phyloP scores from a whole-genome alignment of 2,329 filamentous ascomycete species.

The Aspergillus pseudoterreus region DNA sequence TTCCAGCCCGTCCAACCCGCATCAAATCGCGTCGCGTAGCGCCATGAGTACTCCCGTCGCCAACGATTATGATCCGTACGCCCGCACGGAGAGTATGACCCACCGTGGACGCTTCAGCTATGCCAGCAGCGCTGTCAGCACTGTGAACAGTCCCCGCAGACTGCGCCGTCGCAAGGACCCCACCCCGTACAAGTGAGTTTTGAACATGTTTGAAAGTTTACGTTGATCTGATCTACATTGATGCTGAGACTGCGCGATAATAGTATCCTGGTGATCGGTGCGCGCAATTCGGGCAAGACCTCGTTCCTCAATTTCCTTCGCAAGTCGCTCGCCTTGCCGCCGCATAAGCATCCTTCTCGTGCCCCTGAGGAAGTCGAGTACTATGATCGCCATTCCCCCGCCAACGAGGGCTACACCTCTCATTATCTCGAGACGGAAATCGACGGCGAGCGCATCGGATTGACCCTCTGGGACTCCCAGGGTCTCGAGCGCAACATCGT shows the following conservation, averaged over 20 bases:
- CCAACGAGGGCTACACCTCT: conserved; percentile 68
- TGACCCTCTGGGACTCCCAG: conserved; percentile 96
- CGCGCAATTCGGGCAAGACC: conserved; percentile 85
- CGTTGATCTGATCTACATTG: not conserved
- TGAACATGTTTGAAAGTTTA: not conserved
- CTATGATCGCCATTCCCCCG: conserved; percentile 52
- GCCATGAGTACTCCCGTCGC: conserved; percentile 21
- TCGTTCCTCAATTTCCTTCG: conserved; percentile 96
- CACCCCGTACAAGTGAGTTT: conserved; percentile 92
- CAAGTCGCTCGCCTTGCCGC: conserved; percentile 75
- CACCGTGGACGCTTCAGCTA: conserved; percentile 95
- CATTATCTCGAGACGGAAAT: conserved; percentile 94
- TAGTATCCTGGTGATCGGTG: conserved; percentile 87
- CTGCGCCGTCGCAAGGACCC: conserved; percentile 94
- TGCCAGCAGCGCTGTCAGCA: conserved; percentile 84
- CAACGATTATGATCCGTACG: conserved; percentile 67
- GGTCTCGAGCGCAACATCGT: conserved; percentile 93
- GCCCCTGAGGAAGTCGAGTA: conserved; percentile 56
- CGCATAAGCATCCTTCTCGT: conserved; percentile 65
- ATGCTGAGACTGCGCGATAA: conserved; percentile 5
- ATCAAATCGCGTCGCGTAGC: conserved; percentile 21
- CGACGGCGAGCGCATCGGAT: conserved; percentile 81
- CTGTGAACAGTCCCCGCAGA: conserved; percentile 86
- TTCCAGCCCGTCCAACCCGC: conserved; percentile 39
- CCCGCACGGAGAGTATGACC: conserved; percentile 89